A percentile compares a stretch with the other conserved stretches of the same genome.
Evolutionary conservation across 2,329 filamentous ascomycete species (phyloP).

Genomic region (Fusarium acutatum): DNA sequence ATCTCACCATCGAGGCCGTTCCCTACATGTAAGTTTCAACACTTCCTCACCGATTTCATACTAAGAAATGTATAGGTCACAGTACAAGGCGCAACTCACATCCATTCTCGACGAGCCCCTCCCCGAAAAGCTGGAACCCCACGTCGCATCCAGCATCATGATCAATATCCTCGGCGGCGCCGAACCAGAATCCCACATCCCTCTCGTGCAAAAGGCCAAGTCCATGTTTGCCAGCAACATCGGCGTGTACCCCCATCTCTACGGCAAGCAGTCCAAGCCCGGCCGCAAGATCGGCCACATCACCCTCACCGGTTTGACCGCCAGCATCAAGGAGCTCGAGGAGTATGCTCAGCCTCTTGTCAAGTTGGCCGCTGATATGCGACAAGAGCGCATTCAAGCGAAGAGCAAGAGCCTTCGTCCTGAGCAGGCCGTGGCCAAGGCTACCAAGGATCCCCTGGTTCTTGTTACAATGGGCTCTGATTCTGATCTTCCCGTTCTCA

Average conservation of each 20-base stretch:
- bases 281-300: constrained; percentile 96
- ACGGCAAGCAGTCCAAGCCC: constrained; percentile 88
- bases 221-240: constrained; percentile 54
- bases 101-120: constrained; percentile 77
- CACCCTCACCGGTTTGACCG: constrained; percentile 77
- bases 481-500: constrained; percentile 75
- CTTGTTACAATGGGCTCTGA: constrained; percentile 87
- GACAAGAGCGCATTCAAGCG: constrained; percentile 60
- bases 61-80: constrained; percentile 58
- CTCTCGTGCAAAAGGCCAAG: constrained; percentile 57
- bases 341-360: constrained; percentile 73
- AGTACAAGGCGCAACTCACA: constrained; percentile 90
- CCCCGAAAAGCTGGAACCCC: constrained; percentile 63
- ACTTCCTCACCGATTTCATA: rapidly evolving
- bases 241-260: constrained; percentile 78
- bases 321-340: constrained; percentile 65
- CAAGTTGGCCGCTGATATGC: constrained; percentile 67
- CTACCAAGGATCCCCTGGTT: constrained; percentile 61
- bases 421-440: constrained; percentile 26
- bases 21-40: constrained; percentile 61
- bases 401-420: constrained; percentile 50
- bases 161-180: constrained; percentile 81
- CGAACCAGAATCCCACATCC: constrained; percentile 68
- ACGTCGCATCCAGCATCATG: constrained; percentile 74
- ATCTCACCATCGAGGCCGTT: constrained; percentile 94